Evolutionary conservation across 495 filamentous ascomycete genomes (phyloP), one percentile per base, ranked within the genome.

Genomic region (Alectoria sarmentosa): DNA sequence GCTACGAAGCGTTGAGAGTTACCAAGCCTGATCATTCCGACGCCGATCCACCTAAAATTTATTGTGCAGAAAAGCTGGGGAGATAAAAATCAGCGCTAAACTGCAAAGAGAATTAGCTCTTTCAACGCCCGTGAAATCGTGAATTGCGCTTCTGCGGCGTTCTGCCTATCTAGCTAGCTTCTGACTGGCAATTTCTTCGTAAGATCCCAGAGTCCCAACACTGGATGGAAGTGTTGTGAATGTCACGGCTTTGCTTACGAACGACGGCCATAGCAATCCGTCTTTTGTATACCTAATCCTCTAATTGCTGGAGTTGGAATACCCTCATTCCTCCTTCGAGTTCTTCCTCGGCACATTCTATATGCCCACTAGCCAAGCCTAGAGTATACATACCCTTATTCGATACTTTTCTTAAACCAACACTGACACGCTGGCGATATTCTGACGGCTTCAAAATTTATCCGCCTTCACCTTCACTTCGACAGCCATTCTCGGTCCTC

Each of bases 1-100:
- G n/a, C 46, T 54, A 30, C 28, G 55, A 64, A 64, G 52, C 54
- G 62, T 64, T 64, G 62, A 46, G 62, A 48, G 30, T 58, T 21
- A 30, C 19, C 39, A 34, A 17, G 17, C 28, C 52, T n/a, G 5
- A 32, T 54, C 4, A 32, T 30, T 28, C 49, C 49, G 49, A 26
- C 9, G 28, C 15, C 14, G 13, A 32, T 54, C 49, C 26, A 32
- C 49, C 28, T 30, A 32, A 32, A 54, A 28, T 19, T 30, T 52
- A 2, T 32, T 5, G 4, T 7, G 26, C 26, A 14, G 28, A 54
- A 54, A 30, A 54, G 28, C 30, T 32, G 52, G 52, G 52, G 49
- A 54, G 26, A 54, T 55, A 15, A 32, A 32, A 8, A 32, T 9
- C 7, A 4, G 21, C 30, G 52, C 52, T 55, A 55, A 55, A 10